phyloP scores from a whole-genome alignment of 2,329 filamentous ascomycete genomes.

The Zasmidium citrigriseum region DNA sequence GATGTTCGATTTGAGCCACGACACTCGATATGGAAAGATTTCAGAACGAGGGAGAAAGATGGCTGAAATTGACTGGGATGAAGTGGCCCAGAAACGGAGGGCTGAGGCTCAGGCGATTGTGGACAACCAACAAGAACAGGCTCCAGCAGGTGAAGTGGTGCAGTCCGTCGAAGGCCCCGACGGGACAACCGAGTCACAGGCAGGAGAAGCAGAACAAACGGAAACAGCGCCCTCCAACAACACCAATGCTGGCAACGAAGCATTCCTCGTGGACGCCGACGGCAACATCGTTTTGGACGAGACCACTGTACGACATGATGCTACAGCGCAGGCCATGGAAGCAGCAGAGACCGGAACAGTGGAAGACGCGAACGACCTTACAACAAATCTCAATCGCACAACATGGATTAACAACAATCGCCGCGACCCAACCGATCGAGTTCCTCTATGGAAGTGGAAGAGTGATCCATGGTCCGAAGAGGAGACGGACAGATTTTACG shows the following conservation, averaged over 20 bases:
- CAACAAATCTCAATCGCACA: slow-evolving; percentile 66
- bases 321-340: slow-evolving; percentile 61
- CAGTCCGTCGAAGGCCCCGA: slow-evolving; percentile 23
- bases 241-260: slow-evolving; percentile 4
- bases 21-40: slow-evolving; percentile 62
- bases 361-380: slow-evolving; percentile 78
- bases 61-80: slow-evolving; percentile 63
- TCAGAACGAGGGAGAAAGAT: slow-evolving; percentile 75
- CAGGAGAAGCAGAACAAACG: slow-evolving; percentile 28
- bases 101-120: slow-evolving; percentile 37
- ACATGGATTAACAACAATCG: slow-evolving; percentile 66
- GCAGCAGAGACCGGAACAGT: slow-evolving; percentile 42
- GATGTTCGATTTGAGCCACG: slow-evolving; percentile 72
- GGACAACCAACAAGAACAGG: slow-evolving; percentile 8
- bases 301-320: slow-evolving; percentile 66
- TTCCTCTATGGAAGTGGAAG: slow-evolving; percentile 46
- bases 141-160: slow-evolving; percentile 13
- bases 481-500: slow-evolving; percentile 75
- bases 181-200: slow-evolving; percentile 12
- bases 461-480: slow-evolving; percentile 70
- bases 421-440: slow-evolving; percentile 48
- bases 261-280: slow-evolving; percentile 62
- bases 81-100: slow-evolving; percentile 45
- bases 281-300: slow-evolving; percentile 73
- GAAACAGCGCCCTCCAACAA: background rate